Conservation (phyloP, 306 rosid species). For the Castanea crenata region DNA sequence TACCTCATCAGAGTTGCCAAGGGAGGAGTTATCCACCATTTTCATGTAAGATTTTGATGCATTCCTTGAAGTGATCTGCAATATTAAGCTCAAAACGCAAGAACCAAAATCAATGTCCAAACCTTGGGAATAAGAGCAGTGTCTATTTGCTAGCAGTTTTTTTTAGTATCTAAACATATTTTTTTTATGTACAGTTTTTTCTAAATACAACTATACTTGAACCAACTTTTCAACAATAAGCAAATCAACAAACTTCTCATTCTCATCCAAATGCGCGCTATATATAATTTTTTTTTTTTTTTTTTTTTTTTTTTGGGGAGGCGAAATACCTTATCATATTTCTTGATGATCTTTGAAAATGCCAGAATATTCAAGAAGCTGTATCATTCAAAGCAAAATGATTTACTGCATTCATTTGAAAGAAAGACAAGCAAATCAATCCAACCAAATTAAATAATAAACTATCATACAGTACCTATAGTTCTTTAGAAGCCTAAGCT, state of each 20-base stretch:
- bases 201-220: too few species aligned
- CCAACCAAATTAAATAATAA: not conserved
- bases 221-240: too few species aligned
- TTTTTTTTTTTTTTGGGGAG: too few species aligned
- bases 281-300: too few species aligned
- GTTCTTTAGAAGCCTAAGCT: slow-evolving; percentile 68
- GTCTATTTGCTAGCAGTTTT: too few species aligned
- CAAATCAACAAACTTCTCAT: too few species aligned
- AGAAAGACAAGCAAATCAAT: not conserved
- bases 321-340: slow-evolving; percentile 64
- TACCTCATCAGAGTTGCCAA: slow-evolving; percentile 72
- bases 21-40: slow-evolving; percentile 63
- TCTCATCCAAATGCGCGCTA: too few species aligned
- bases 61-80: slow-evolving; percentile 62
- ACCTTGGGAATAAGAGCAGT: too few species aligned
- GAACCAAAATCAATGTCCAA: too few species aligned
- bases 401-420: too few species aligned
- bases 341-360: slow-evolving; percentile 80
- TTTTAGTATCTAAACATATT: too few species aligned
- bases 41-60: slow-evolving; percentile 60
- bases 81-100: not conserved
- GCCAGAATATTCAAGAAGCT: slow-evolving; percentile 71
- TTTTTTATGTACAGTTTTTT: too few species aligned
- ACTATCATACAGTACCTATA: slow-evolving; percentile 28
- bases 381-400: not conserved